A percentile compares a stretch with the other conserved stretches of the same genome.
Evolutionary conservation across 1,139 yeast genomes (phyloP).

Genomic region (Meyerozyma smithsonii): DNA sequence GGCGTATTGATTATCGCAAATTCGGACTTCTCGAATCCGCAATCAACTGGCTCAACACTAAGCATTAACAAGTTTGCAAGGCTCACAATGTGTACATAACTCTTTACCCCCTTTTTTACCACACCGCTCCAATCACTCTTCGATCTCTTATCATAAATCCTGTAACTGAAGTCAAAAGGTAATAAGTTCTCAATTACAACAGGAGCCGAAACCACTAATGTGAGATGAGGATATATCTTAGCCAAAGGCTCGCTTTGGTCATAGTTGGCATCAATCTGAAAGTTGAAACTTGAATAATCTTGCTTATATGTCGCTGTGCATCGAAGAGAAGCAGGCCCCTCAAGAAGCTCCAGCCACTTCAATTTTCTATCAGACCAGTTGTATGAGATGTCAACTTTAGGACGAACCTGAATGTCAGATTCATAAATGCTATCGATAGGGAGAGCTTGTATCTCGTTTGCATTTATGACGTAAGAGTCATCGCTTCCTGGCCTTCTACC

Average conservation of each 20-base stretch:
- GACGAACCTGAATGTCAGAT: slow-evolving; percentile 56
- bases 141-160: slow-evolving; percentile 74
- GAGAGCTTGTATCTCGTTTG: slow-evolving; percentile 56
- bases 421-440: slow-evolving; percentile 70
- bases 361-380: slow-evolving; percentile 63
- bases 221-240: slow-evolving; percentile 80
- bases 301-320: slow-evolving; percentile 45
- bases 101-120: slow-evolving; percentile 58
- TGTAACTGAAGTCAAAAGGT: slow-evolving; percentile 75
- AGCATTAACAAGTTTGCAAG: slow-evolving; percentile 65
- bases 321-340: slow-evolving; percentile 50
- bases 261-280: slow-evolving; percentile 69
- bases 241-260: slow-evolving; percentile 65
- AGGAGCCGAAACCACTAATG: slow-evolving; percentile 76
- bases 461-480: slow-evolving; percentile 34
- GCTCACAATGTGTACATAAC: slow-evolving; percentile 78
- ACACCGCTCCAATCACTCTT: slow-evolving; percentile 64
- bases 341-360: slow-evolving; percentile 61
- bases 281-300: slow-evolving; percentile 50
- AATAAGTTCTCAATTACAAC: slow-evolving; percentile 77
- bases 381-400: slow-evolving; percentile 49
- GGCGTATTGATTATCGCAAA: slow-evolving; percentile 77
- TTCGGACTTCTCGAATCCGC: slow-evolving; percentile 67
- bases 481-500: slow-evolving; percentile 12
- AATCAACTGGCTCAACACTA: slow-evolving; percentile 63